Conservation (phyloP, 2,329 filamentous ascomycete species). For the Colletotrichum kahawae region DNA sequence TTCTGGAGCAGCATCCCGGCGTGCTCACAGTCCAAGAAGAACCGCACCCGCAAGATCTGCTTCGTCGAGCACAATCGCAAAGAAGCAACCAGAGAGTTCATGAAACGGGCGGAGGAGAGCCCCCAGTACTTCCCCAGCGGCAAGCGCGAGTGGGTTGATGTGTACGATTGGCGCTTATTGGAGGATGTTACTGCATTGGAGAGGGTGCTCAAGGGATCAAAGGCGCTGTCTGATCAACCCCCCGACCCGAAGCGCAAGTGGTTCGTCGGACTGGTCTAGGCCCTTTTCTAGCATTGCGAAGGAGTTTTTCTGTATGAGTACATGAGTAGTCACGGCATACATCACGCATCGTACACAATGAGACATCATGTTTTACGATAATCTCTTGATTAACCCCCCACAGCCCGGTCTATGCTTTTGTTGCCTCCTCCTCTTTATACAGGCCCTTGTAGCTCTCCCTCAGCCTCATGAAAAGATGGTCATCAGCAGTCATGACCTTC, state of each 20-base stretch:
- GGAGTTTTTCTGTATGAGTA: not conserved
- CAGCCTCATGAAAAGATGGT: conserved; percentile 67
- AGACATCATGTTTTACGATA: not conserved
- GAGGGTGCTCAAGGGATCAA: conserved; percentile 24
- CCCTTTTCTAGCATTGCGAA: not conserved
- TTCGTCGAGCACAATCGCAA: conserved; percentile 42
- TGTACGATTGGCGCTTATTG: conserved; percentile 54
- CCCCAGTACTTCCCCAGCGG: conserved; percentile 31
- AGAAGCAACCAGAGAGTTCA: conserved; percentile 35
- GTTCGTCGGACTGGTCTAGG: conserved; percentile 46
- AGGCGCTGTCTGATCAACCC: not conserved
- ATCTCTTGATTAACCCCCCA: not conserved
- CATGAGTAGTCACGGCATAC: not conserved
- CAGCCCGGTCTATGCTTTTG: not conserved
- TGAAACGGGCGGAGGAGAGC: conserved; percentile 35
- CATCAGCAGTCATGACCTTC: conserved; percentile 65
- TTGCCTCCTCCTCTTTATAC: conserved; percentile 47
- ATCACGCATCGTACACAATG: not conserved
- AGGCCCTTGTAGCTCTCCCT: conserved; percentile 62
- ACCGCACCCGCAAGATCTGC: conserved; percentile 16
- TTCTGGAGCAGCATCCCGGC: conserved; percentile 33
- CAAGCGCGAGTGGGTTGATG: conserved; percentile 40
- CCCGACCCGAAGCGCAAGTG: conserved; percentile 48
- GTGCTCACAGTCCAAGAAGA: not conserved
- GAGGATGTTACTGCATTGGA: conserved; percentile 45